Evolutionary conservation across 352 stramenopile species (phyloP), one percentile per base, ranked within the genome.

Genomic region (Peronospora tabacina): DNA sequence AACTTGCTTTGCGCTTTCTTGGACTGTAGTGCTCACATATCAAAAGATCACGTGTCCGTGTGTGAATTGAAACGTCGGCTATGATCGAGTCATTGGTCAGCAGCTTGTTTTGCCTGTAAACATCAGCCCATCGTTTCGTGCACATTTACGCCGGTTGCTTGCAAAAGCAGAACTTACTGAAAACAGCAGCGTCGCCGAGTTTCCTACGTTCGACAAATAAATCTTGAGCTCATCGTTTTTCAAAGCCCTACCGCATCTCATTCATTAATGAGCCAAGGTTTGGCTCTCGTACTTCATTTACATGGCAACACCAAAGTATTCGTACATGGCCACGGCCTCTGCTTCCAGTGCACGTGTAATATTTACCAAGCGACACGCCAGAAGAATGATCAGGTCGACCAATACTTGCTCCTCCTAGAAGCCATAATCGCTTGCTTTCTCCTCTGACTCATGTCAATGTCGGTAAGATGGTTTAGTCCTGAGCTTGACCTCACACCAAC

Each of bases 201-300:
- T 85, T 15, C 86, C 86, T 5, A 95, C 85, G 50, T 95, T 94
- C 2, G 81, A 75, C 12, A 75, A 67, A 19, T 95, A 64, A 20
- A 92, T 75, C 50, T 81, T 81, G n/a, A 59, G 54, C 7, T 71
- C 73, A 13, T 78, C 72, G 28, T 79, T 22, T 22, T 4, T 71
- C 6, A 93, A 55, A 5, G 96, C 46, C 15, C 4, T 22, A 4
- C 20, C 20, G 20, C 20, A 22, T 22, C 20, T 22, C 20, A 4
- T 46, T 32, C 33, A 19, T 47, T 47, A 26, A 29, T 48, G 35
- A n/a, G 49, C 44, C 53, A 28, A 49, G 17, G 20, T 58, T 44
- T 29, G 39, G 33, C 7, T 54, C 19, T 52, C 44, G n/a, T 45
- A 5, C 28, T 30, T 44, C 19, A 11, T 20, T 12, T 16, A 30